Evolutionary conservation across 805 yeast species (phyloP).

Genomic region (Candida suzukii): DNA sequence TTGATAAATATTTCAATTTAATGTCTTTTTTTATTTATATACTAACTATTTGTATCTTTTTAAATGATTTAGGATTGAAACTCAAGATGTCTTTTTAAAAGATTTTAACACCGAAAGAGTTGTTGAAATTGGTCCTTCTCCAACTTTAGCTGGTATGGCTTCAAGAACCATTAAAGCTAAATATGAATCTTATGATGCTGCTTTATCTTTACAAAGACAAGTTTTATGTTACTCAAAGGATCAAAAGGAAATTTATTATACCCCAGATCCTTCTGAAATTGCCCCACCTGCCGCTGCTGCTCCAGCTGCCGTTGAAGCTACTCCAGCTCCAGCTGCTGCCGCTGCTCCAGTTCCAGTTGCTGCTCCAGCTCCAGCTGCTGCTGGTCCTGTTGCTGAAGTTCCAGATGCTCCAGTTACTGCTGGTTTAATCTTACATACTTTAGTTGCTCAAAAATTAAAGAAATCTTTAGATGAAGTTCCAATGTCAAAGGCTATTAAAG

Average conservation of each 20-base stretch:
- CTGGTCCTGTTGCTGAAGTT: conserved; percentile 77
- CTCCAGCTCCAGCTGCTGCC: conserved; percentile 45
- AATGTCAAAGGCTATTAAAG: conserved; percentile 89
- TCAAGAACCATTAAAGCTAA: conserved; percentile 90
- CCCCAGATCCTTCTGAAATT: conserved; percentile 66
- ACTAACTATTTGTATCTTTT: neutral
- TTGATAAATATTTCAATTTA: neutral
- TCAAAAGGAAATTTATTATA: conserved; percentile 92
- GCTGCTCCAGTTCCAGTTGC: conserved; percentile 56
- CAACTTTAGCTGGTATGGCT: conserved; percentile 98
- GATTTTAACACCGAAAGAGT: conserved; percentile 95
- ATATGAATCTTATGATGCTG: conserved; percentile 97
- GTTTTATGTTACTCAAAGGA: conserved; percentile 94
- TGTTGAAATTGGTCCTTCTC: conserved; percentile 98
- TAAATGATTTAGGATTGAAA: conserved; percentile 55
- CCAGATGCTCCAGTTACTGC: conserved; percentile 92
- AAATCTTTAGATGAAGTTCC: conserved; percentile 83
- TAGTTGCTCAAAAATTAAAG: conserved; percentile 94
- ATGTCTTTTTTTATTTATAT: neutral
- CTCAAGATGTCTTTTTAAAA: conserved; percentile 94
- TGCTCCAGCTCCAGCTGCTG: conserved; percentile 53
- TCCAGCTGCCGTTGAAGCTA: conserved; percentile 22
- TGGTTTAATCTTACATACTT: conserved; percentile 68
- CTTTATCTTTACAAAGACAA: conserved; percentile 87
- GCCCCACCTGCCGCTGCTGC: conserved; percentile 29